Conservation (phyloP, 345 rosid species). For the Rubroshorea leprosula region DNA sequence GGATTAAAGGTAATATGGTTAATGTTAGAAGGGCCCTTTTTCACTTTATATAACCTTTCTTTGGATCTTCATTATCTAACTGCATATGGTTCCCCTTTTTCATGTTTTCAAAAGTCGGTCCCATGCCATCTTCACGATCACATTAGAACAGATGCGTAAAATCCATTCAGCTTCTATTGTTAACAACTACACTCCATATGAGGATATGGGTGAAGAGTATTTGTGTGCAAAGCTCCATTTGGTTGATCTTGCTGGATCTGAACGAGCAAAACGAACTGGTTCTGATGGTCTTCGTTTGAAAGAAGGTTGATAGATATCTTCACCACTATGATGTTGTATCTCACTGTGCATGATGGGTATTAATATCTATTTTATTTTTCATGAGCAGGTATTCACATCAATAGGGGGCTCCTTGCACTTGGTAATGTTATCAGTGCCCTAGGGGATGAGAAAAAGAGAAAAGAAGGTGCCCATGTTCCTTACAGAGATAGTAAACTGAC, state of each 20-base stretch:
- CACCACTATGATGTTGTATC: conserved; percentile 10
- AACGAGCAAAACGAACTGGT: conserved; percentile 84
- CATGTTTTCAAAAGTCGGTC: conserved; percentile 62
- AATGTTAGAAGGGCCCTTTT: conserved; percentile 9
- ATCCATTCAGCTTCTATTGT: conserved; percentile 38
- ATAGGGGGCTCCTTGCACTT: conserved; percentile 82
- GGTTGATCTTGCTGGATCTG: conserved; percentile 90
- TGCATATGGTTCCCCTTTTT: conserved; percentile 21
- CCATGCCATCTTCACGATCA: conserved; percentile 92
- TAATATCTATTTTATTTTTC: conserved; percentile 16
- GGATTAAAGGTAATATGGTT: conserved; percentile 8
- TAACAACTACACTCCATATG: conserved; percentile 34
- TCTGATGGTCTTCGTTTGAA: conserved; percentile 70
- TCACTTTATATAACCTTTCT: conserved; percentile 9
- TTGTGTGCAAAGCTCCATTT: conserved; percentile 78
- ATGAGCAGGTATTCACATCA: conserved; percentile 67
- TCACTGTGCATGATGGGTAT: not conserved
- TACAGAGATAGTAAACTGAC: conserved; percentile 87
- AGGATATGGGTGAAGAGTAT: conserved; percentile 61
- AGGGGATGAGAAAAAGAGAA: conserved; percentile 79
- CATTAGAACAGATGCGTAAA: conserved; percentile 68
- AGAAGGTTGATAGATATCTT: conserved; percentile 49
- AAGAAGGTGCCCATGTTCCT: conserved; percentile 78
- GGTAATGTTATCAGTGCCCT: conserved; percentile 87
- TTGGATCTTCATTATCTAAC: conserved; percentile 22